Percentiles rank a stretch among this genome's conserved stretches.
Evolutionary conservation across 1,139 yeast species (phyloP).

Genomic region (Williopsis jadinii): DNA sequence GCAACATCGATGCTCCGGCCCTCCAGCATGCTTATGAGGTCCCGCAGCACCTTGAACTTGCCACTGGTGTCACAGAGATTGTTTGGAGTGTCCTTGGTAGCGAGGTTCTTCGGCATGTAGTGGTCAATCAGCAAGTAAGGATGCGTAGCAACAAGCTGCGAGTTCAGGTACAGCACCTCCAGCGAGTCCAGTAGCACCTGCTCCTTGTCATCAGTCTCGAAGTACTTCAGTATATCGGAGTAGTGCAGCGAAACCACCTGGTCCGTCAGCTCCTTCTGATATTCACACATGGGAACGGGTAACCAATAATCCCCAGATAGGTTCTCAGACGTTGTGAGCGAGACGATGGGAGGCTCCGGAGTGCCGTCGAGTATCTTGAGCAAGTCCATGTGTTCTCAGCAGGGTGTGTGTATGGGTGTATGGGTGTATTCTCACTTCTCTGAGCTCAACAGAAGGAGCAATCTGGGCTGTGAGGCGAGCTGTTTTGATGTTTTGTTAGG

Average conservation of each 20-base stretch:
- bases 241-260: conserved; percentile 88
- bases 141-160: conserved; percentile 78
- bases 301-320: conserved; percentile 67
- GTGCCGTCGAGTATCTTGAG: conserved; percentile 72
- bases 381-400: conserved; percentile 51
- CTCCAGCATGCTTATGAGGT: conserved; percentile 39
- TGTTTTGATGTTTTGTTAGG: no score
- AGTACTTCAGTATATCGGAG: conserved; percentile 81
- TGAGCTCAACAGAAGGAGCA: no score
- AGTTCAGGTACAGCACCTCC: conserved; percentile 65
- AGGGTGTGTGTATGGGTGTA: not conserved
- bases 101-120: conserved; percentile 76
- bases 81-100: conserved; percentile 69
- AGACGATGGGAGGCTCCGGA: conserved; percentile 77
- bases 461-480: no score
- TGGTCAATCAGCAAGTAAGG: conserved; percentile 83
- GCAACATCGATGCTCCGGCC: conserved; percentile 39
- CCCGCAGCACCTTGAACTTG: conserved; percentile 65
- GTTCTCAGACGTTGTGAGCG: conserved; percentile 30
- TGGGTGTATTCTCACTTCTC: not conserved
- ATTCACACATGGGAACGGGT: conserved; percentile 83
- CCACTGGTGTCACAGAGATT: conserved; percentile 81
- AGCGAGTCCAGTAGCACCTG: conserved; percentile 62
- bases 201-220: conserved; percentile 54
- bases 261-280: conserved; percentile 87